Percentiles rank a stretch among this genome's conserved stretches.
Evolutionary conservation across 169 alveolate genomes (phyloP).

Genomic region (Cryptosporidium baileyi): DNA sequence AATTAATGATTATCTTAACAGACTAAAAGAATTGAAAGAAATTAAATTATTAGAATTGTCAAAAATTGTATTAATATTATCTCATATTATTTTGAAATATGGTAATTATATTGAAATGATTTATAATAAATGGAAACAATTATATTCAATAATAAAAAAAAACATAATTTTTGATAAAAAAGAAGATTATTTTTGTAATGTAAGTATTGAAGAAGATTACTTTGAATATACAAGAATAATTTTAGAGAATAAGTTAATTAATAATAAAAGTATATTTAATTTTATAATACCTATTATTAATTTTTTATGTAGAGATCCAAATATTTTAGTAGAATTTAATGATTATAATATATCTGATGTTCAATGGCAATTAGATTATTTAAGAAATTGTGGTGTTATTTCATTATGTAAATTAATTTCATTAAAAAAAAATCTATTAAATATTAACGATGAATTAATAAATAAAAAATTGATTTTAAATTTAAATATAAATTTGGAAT

Average conservation of each 20-base stretch:
- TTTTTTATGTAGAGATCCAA: slow-evolving; percentile 40
- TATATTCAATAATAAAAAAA: not conserved
- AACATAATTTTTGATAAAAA: not conserved
- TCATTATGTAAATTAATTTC: slow-evolving; percentile 30
- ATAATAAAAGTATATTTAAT: slow-evolving; percentile 4
- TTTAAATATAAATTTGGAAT: not conserved
- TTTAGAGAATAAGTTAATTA: slow-evolving; percentile 24
- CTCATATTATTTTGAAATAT: slow-evolving; percentile 18
- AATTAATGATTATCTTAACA: not conserved
- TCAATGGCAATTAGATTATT: slow-evolving; percentile 64
- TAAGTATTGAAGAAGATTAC: slow-evolving; percentile 34
- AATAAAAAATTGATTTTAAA: not conserved
- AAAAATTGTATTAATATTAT: not conserved
- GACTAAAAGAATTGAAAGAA: not conserved
- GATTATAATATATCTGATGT: not conserved
- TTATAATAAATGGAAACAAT: slow-evolving; percentile 37
- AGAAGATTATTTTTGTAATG: not conserved
- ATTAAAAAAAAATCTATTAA: slow-evolving; percentile 1
- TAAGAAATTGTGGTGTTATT: slow-evolving; percentile 27
- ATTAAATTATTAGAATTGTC: slow-evolving; percentile 7
- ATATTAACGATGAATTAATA: not conserved
- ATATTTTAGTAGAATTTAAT: not conserved
- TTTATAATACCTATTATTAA: slow-evolving; percentile 52
- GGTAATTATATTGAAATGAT: slow-evolving; percentile 29
- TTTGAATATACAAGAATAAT: slow-evolving; percentile 1